Percentiles rank a stretch among this genome's conserved stretches.
These are phyloP conservation scores for Picochlorum sp. DNA, from an alignment of 139 green algal species.

Conservation along the genomic window DNA sequence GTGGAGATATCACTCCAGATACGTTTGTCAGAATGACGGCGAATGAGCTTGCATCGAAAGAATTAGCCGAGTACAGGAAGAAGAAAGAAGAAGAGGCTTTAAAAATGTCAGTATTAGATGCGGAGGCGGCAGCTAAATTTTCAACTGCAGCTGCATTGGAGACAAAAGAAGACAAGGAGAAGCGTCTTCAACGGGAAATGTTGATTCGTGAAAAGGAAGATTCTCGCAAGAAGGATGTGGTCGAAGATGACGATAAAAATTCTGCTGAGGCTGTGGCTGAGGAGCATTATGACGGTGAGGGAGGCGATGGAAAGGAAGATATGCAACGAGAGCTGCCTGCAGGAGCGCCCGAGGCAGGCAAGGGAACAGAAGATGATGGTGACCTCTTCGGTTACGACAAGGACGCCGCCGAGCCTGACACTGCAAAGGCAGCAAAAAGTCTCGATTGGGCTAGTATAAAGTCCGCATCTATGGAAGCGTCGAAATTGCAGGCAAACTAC, in stretches of 20 bases:
- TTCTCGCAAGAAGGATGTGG: neutral
- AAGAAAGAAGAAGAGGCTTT: conserved; percentile 61
- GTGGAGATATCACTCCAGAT: conserved; percentile 22
- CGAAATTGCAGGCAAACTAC: neutral
- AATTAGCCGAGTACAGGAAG: conserved; percentile 60
- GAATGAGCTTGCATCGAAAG: conserved; percentile 51
- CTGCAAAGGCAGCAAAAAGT: neutral
- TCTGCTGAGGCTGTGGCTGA: neutral
- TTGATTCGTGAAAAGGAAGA: neutral
- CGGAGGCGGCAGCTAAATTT: conserved; percentile 48
- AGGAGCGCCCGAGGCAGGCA: too few relatives aligned
- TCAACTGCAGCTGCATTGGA: conserved; percentile 48
- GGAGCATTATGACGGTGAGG: neutral
- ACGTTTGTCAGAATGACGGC: conserved; percentile 40
- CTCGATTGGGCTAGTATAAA: conserved; percentile 4
- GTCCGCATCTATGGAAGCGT: neutral
- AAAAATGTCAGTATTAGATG: conserved; percentile 64
- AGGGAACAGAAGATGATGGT: neutral
- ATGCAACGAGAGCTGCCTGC: neutral
- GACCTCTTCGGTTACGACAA: conserved; percentile 7
- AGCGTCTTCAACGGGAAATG: neutral
- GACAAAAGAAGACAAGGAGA: conserved; percentile 11
- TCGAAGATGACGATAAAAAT: neutral
- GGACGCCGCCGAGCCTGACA: neutral
- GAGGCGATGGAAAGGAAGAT: neutral